These are phyloP conservation scores for Daldinia childiae DNA, from an alignment of 495 filamentous ascomycete species.

Conservation along the genomic window DNA sequence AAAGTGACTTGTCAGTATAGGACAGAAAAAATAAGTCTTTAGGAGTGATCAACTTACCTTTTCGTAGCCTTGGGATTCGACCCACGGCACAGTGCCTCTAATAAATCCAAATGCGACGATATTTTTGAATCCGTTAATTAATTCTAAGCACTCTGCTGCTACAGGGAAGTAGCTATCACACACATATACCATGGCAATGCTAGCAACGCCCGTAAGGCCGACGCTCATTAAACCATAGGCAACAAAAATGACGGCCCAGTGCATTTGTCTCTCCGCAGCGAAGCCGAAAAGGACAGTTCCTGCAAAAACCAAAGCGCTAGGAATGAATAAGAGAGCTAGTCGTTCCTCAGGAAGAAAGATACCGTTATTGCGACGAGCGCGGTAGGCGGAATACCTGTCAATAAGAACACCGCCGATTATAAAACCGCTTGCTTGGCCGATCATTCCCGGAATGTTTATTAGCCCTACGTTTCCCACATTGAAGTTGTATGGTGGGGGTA, in stretches of 20 bases:
- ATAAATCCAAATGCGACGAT: slow-evolving; percentile 19
- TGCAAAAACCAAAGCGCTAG: slow-evolving; percentile 9
- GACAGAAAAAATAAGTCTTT: too few species aligned
- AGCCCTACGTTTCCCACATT: slow-evolving; percentile 17
- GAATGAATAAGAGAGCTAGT: slow-evolving; percentile 14
- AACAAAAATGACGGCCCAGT: slow-evolving; percentile 13
- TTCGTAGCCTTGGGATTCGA: slow-evolving; percentile 8
- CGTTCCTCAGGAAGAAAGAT: slow-evolving; percentile 21
- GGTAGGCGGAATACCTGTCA: slow-evolving; percentile 12
- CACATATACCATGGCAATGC: slow-evolving; percentile 22
- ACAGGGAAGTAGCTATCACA: slow-evolving; percentile 25
- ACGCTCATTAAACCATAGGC: slow-evolving; percentile 23
- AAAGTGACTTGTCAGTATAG: not conserved
- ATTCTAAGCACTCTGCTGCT: slow-evolving; percentile 19
- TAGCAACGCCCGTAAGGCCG: slow-evolving; percentile 14
- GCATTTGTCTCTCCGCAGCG: slow-evolving; percentile 11
- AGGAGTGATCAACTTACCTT: not conserved
- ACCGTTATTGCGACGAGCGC: slow-evolving; percentile 20
- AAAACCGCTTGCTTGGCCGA: slow-evolving; percentile 15
- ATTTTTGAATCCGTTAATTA: slow-evolving; percentile 27
- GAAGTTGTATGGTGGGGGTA: slow-evolving; percentile 22
- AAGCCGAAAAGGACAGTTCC: slow-evolving; percentile 27
- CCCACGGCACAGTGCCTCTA: slow-evolving; percentile 19
- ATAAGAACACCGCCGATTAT: slow-evolving; percentile 19
- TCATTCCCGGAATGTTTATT: slow-evolving; percentile 16